Evolutionary conservation across 352 stramenopile species (phyloP).

Genomic region (Globisporangium cederbergense): DNA sequence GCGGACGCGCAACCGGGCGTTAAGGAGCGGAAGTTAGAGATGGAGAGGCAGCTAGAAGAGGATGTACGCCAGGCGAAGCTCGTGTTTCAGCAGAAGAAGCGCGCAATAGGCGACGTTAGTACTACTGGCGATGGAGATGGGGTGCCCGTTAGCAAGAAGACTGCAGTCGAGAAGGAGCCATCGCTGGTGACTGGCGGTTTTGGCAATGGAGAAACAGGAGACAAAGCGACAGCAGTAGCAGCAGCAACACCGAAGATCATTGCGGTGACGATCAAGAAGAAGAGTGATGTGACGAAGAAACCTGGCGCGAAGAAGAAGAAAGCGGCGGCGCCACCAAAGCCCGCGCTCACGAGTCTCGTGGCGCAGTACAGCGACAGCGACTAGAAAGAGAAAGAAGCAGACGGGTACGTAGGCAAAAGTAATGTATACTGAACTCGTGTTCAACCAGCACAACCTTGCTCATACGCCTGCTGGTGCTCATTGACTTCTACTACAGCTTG

Average conservation of each 20-base stretch:
- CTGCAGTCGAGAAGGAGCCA: neutral
- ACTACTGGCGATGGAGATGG: too few relatives aligned
- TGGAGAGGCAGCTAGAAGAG: conserved; percentile 45
- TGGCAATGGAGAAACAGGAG: neutral
- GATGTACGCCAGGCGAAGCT: conserved; percentile 44
- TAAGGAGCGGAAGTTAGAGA: conserved; percentile 31
- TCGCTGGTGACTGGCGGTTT: neutral
- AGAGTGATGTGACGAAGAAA: conserved; percentile 24
- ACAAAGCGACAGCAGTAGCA: conserved; percentile 8
- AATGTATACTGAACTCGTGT: neutral
- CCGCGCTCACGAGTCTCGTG: conserved; percentile 57
- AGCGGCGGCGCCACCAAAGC: conserved; percentile 20
- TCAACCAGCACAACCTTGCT: too few relatives aligned
- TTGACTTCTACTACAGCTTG: conserved; percentile 1
- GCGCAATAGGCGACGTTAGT: conserved; percentile 19
- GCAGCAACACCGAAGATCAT: conserved; percentile 20
- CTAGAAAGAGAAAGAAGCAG: conserved; percentile 9
- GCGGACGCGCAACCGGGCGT: conserved; percentile 23
- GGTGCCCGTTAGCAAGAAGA: neutral
- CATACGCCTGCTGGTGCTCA: neutral
- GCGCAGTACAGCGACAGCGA: conserved; percentile 80
- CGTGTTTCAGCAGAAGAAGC: conserved; percentile 55
- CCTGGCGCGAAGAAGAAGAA: conserved; percentile 27
- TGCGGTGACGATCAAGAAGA: conserved; percentile 33
- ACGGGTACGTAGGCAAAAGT: conserved; percentile 2